Evolutionary conservation across 306 rosid genomes (phyloP), one percentile per base, ranked within the genome.

Genomic region (Spatholobus suberectus): DNA sequence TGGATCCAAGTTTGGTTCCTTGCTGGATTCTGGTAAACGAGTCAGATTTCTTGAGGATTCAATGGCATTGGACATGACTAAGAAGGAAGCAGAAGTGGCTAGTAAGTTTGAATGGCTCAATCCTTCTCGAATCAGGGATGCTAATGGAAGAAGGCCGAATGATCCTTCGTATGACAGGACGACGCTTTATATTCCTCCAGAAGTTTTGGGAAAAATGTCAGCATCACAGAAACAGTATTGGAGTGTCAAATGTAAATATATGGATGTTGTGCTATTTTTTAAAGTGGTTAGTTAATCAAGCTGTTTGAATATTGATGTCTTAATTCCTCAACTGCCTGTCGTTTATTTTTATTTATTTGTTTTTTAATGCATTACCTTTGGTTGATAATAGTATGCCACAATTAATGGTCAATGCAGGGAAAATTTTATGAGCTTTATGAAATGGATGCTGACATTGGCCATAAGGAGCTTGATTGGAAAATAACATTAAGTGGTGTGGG

Each of bases 381-480:
- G 12, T 87, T 82, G 26, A 47, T 77, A 82, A 73, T 68, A 67
- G 59, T 32, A 41, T 29, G 46, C 76, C 70, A 55, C 54, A 26
- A 70, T 62, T 43, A 71, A 13, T 83, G 72, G 35, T 81, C 40
- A 75, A 62, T 69, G 12, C 92, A 93, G 99, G 99, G 99, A 43
- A 93, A 96, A 61, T 96, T 96, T 84, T 96, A 96, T 67, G 98
- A 96, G 92, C 97, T 96, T 12, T 96, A 96, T 83, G 99, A 96
- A 89, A 66, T 90, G 77, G 98, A 96, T 89, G 98, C 99, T 85
- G 99, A 96, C 82, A 92, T 91, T 81, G 99, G 99, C 62, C 98
- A 93, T 80, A 96, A 93, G 87, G 99, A 96, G 90, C 99, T 93
- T 87, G 94, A 93, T 87, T 96, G 99, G 99, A 96, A 93, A 91